Evolutionary conservation across 768 basidiomycete species (phyloP).

Genomic region (Candolleomyces aberdarensis): DNA sequence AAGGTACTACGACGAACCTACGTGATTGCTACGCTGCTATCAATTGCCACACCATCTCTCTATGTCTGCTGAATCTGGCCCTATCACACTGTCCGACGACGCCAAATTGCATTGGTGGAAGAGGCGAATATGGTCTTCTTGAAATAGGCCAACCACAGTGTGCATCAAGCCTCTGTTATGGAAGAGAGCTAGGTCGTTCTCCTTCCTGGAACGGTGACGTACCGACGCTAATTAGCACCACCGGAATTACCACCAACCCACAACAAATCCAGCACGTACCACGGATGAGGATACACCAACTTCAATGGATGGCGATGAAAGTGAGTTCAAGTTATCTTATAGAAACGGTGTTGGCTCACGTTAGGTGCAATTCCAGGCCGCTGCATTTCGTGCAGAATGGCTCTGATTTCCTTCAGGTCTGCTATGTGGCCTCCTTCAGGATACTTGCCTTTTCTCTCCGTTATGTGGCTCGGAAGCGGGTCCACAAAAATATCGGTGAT

Average conservation of each 20-base stretch:
- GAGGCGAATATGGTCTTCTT: slow-evolving; percentile 12
- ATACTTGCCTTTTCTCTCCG: slow-evolving; percentile 50
- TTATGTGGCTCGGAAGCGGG: slow-evolving; percentile 54
- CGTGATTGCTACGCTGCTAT: too few species aligned
- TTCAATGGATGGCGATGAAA: background rate
- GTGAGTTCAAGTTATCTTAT: background rate
- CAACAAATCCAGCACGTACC: slow-evolving; percentile 2
- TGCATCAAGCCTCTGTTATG: slow-evolving; percentile 16
- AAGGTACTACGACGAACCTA: too few species aligned
- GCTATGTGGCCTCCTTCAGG: slow-evolving; percentile 29
- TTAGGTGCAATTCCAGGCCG: slow-evolving; percentile 16
- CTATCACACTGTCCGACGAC: slow-evolving; percentile 10
- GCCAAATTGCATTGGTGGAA: slow-evolving; percentile 19
- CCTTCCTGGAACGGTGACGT: slow-evolving; percentile 4
- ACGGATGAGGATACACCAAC: slow-evolving; percentile 15
- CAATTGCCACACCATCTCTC: slow-evolving; percentile 1
- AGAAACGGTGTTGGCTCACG: slow-evolving; percentile 1
- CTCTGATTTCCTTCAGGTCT: slow-evolving; percentile 17
- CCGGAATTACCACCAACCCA: background rate
- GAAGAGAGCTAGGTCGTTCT: slow-evolving; percentile 16
- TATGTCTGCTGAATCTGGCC: slow-evolving; percentile 11
- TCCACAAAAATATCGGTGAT: slow-evolving; percentile 57
- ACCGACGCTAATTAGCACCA: background rate
- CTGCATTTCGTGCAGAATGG: slow-evolving; percentile 18
- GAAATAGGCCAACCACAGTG: slow-evolving; percentile 14